Base-by-base conservation (phyloP, 371 early-diverging fungal genomes). In the Coemansia sp. region DNA sequence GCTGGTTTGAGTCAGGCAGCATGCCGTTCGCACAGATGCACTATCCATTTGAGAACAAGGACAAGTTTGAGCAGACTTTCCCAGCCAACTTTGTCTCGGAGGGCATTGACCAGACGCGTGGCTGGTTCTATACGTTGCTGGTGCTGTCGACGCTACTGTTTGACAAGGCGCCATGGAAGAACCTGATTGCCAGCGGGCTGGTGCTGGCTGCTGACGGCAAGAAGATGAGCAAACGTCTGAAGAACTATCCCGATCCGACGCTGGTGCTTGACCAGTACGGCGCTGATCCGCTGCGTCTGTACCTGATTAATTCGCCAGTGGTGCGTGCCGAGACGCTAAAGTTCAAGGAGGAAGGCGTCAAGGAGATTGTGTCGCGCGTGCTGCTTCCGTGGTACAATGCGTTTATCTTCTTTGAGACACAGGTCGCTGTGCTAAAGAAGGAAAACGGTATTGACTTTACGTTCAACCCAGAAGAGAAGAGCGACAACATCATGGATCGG, bases 1-100 rank as follows among this genome's bases (percentile, higher is more conserved):
- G 99, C 83, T 99, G 99, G 99, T 94, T 94, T 78, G 93, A 95
- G 78, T 92, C 92, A 78, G 98, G 98, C 66, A 88, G 94, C 77
- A 99, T 99, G 99, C 99, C 99, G 32, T 99, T 98, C 77, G 99
- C 99, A 15, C 99, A 99, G 83, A 93, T 97, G 80, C 99, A 99
- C 85, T 99, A 97, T 83, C 99, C 99, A 54, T 99, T 99, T 71
- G 98, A 98, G 83, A 96, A 95, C 82, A 80, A 89, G 78, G 90
- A 92, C 40, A 83, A 86, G 78, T 94, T 99, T 73, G 83, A 91
- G 72, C 68, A 78, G 11, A 88, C 88, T 4, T 99, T 99, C 93
- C 99, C 99, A 19, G 99, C 99, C 21, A 95, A 99, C 77, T 99
- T 99, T 84, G 99, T 99, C 78, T 98, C 99, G 46, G 99, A 99